Conservation (phyloP, 306 rosid species). For the Fagus sylvatica region DNA sequence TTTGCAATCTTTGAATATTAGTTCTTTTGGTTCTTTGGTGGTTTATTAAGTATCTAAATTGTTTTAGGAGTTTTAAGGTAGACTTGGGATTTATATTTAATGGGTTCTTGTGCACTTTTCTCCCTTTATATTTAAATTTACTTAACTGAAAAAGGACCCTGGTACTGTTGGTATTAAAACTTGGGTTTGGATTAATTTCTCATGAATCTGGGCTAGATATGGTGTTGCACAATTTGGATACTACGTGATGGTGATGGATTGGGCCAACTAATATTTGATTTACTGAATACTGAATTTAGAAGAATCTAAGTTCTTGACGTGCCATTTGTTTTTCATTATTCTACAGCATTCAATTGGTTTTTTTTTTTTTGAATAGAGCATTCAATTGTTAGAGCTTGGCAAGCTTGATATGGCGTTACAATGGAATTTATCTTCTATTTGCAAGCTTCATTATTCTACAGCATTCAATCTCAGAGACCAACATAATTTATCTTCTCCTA, state of each 20-base stretch:
- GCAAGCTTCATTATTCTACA: too few relatives aligned
- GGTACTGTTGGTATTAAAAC: neutral
- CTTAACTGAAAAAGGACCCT: too few relatives aligned
- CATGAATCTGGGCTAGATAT: neutral
- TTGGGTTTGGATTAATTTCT: neutral
- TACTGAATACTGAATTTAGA: neutral
- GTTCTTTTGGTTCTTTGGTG: neutral
- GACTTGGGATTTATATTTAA: neutral
- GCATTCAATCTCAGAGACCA: too few relatives aligned
- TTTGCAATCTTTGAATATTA: neutral
- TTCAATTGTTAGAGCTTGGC: too few relatives aligned
- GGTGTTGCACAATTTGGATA: neutral
- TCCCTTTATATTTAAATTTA: too few relatives aligned
- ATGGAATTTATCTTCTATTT: too few relatives aligned
- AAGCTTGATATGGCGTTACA: too few relatives aligned
- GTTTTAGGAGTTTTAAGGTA: neutral
- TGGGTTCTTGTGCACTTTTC: neutral
- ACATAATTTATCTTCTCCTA: too few relatives aligned
- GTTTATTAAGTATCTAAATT: neutral
- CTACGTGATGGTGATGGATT: neutral
- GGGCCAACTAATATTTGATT: neutral
- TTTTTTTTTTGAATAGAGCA: too few relatives aligned
- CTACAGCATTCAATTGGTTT: too few relatives aligned
- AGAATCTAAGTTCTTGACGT: too few relatives aligned
- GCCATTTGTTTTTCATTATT: too few relatives aligned